Evolutionary conservation across 2,329 filamentous ascomycete genomes (phyloP), one percentile per base, ranked within the genome.

Genomic region (Biscogniauxia marginata): DNA sequence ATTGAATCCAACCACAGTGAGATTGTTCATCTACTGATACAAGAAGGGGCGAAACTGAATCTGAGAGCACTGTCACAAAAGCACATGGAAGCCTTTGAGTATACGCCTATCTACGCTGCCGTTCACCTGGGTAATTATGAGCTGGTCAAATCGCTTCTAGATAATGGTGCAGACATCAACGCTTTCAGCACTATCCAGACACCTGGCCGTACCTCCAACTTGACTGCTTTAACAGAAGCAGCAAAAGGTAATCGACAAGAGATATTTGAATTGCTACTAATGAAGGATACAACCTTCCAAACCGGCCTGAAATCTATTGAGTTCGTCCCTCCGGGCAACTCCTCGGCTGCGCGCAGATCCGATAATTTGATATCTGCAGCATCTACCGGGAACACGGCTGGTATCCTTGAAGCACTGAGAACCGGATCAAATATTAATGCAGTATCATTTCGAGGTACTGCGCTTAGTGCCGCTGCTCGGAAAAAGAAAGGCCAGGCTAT

Each of bases 141-240:
- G 7, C 8, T 50, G 25, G 25, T 39, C 13, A 43, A 50, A 30
- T 22, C 21, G 7, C 34, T 50, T 16, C 18, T 50, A 21, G 48
- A 50, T n/a, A 43, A 47, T 21, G 52, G 47, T 20, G 46, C 52
- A 49, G 19, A 46, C 30, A 43, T 54, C 18, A 34, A 54, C 16
- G 46, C 23, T 23, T 22, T 16, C 9, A 49, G 19, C 16, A 30
- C 46, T 2, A 3, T 54, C 19, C 19, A 50, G 20, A 7, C 20
- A 7, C 19, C 7, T 8, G 19, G 16, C 3, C 23, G 43, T n/a
- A 50, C 20, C 7, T 50, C 48, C 7, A 44, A 23, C 7, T 19
- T 47, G 19, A 56, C 54, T n/a, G 54, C 54, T 21, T 25, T 56
- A 2, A 44, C 44, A 11, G 49, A 50, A 56, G 54, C 54, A 47